These are phyloP conservation scores for Tuber brumale DNA, from an alignment of 495 filamentous ascomycete genomes.

Conservation along the genomic window DNA sequence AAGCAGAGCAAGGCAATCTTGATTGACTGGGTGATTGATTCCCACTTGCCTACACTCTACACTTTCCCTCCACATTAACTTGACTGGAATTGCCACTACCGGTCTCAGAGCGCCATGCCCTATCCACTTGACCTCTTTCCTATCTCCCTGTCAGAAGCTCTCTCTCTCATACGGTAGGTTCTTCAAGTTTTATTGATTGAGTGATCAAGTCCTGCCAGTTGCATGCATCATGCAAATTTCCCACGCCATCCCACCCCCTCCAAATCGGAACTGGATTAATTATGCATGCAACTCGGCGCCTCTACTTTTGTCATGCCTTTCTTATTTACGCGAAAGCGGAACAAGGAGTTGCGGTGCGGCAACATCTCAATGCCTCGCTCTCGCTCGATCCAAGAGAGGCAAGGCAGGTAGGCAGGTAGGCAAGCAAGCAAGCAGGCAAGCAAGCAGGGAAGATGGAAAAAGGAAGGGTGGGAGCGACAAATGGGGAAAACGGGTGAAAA, in stretches of 20 bases:
- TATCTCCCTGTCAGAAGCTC: background rate
- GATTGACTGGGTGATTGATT: background rate
- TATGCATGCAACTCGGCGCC: slow-evolving; percentile 40
- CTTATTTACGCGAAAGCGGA: slow-evolving; percentile 27
- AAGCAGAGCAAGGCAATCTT: background rate
- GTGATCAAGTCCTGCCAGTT: slow-evolving; percentile 20
- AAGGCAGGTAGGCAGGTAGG: background rate
- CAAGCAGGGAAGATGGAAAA: background rate
- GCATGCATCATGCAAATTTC: slow-evolving; percentile 39
- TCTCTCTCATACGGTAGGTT: background rate
- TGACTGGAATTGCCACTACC: background rate
- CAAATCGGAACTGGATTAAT: slow-evolving; percentile 17
- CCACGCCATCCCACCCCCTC: slow-evolving; percentile 11
- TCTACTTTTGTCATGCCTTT: slow-evolving; percentile 39
- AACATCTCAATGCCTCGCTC: slow-evolving; percentile 5
- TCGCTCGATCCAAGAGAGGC: background rate
- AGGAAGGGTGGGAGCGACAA: background rate
- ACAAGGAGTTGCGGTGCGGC: background rate
- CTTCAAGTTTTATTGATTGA: slow-evolving; percentile 4
- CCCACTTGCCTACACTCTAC: background rate
- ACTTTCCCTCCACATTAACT: background rate
- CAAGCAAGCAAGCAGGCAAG: background rate
- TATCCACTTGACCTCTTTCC: background rate
- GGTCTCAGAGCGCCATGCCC: background rate
- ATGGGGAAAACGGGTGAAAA: background rate